Evolutionary conservation across 2,329 filamentous ascomycete genomes (phyloP).

Genomic region (Myriosclerotinia scirpicola): DNA sequence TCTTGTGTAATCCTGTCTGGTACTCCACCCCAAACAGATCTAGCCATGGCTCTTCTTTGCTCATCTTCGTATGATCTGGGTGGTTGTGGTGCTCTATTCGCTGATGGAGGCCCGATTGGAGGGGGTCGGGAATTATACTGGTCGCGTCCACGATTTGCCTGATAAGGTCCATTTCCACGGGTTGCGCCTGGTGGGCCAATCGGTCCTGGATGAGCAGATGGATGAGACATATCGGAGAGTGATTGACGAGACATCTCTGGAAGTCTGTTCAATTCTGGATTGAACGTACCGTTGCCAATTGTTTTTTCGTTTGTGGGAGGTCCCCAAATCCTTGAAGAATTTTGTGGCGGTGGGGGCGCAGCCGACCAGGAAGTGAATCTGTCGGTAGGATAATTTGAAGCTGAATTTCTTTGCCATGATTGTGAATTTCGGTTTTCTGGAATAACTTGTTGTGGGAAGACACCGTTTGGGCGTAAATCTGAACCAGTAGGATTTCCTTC

Average conservation of each 20-base stretch:
- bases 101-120: constrained; percentile 34
- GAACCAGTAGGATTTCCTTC: constrained; percentile 26
- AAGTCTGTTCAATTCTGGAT: constrained; percentile 54
- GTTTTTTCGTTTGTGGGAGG: constrained; percentile 67
- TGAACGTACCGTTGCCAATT: constrained; percentile 77
- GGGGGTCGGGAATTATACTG: constrained; percentile 41
- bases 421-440: constrained; percentile 34
- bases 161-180: constrained; percentile 35
- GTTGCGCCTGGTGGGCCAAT: constrained; percentile 40
- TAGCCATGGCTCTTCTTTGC: constrained; percentile 25
- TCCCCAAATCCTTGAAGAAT: constrained; percentile 63
- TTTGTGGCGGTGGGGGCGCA: constrained; percentile 42
- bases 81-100: constrained; percentile 31
- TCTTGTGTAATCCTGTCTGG: constrained; percentile 35
- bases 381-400: constrained; percentile 49
- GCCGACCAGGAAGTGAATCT: constrained; percentile 52
- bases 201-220: constrained; percentile 38
- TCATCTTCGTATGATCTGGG: constrained; percentile 28
- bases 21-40: constrained; percentile 32
- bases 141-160: constrained; percentile 37
- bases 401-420: constrained; percentile 38
- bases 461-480: constrained; percentile 31
- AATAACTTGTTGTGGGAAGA: constrained; percentile 29
- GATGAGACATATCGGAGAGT: constrained; percentile 32
- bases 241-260: constrained; percentile 37